Base-by-base conservation (phyloP, 139 green algal species). In the Ostreobium quekettii region DNA sequence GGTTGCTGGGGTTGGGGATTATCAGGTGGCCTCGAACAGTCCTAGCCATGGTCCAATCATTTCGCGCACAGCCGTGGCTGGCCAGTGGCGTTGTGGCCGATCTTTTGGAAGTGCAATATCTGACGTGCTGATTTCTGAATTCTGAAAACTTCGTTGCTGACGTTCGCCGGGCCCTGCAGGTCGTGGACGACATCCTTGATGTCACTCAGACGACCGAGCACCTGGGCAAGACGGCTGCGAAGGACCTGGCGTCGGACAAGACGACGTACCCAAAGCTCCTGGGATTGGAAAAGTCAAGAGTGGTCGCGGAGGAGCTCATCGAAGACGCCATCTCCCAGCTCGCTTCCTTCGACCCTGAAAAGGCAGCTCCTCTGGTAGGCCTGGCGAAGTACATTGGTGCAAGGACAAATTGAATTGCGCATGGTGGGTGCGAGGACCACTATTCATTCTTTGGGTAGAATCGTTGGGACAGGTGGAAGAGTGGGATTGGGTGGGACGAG, bases 171-270 rank as follows among this genome's bases (percentile, higher is more conserved):
- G n/a, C n/a, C n/a, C n/a, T n/a, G n/a, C 80, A 95, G 86, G 90
- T 99, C 3, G 81, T 99, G 42, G 95, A 99, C 74, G 94, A 99
- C 80, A 97, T 99, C 72, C 81, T 99, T 68, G 95, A 99, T 77
- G 89, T 97, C 48, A 97, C 93, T 11, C 72, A 83, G 39, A 88
- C 86, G 2, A 93, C 86, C 24, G 92, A 98, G 80, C 72, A 93
- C 78, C 81, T 99, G 47, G 95, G 95, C 39, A 99, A 99, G 85
- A 99, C 95, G 0, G 93, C 95, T 1, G 95, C 89, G 56, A 99
- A 99, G 83, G 95, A 99, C 75, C 73, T 97, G 47, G 81, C 81
- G 3, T 76, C 77, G 5, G 87, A 92, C 78, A 99, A 99, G 82
- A 91, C 93, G 31, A 99, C 95, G 2, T 99, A 99, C 83, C 95